Base-by-base conservation (phyloP, 1,284 basidiomycete genomes). In the Ceratobasidium sp. region DNA sequence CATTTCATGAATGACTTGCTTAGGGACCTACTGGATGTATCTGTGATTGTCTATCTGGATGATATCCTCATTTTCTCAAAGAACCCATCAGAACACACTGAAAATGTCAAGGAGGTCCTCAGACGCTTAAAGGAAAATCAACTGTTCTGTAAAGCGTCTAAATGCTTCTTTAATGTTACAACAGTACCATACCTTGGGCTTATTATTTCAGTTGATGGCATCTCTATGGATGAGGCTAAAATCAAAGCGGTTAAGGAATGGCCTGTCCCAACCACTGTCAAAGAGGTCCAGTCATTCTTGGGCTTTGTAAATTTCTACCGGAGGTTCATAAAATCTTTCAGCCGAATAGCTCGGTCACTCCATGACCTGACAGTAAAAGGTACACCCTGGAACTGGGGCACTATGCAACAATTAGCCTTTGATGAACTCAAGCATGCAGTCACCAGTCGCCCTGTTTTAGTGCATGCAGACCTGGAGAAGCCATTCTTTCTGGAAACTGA, bases 171-270 rank as follows among this genome's bases (percentile, higher is more conserved):
- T 26, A 9, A 52, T 26, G 23, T 26, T 4, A 52, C 48, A 18
- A 52, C 48, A 48, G 58, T 61, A 10, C 21, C 64, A 1, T 72
- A 48, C 55, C 1, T 72, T 2, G 70, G 70, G 6, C 32, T 81
- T 72, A 74, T 84, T 36, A 76, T 87, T 28, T 61, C 61, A 14
- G 36, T 75, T 0, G 72, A 79, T 1, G 77, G 79, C 5, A 74
- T 86, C 18, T 32, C 48, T 0, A 85, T 86, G 83, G 80, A 83
- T 65, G 76, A 77, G 0, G 74, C 65, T 0, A 87, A 87, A 75
- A 72, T 86, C 0, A 39, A 79, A 2, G 77, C 79, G 0, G 79
- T 86, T 52, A 28, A 57, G 1, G 70, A 78, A 4, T 86, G 84
- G 84, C 81, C 80, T 0, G 36, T 32, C 0, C 84, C 84, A 0